A percentile compares a stretch with the other conserved stretches of the same genome.
These are phyloP conservation scores for Withania somnifera DNA, from an alignment of 305 asterid species.

Conservation along the genomic window DNA sequence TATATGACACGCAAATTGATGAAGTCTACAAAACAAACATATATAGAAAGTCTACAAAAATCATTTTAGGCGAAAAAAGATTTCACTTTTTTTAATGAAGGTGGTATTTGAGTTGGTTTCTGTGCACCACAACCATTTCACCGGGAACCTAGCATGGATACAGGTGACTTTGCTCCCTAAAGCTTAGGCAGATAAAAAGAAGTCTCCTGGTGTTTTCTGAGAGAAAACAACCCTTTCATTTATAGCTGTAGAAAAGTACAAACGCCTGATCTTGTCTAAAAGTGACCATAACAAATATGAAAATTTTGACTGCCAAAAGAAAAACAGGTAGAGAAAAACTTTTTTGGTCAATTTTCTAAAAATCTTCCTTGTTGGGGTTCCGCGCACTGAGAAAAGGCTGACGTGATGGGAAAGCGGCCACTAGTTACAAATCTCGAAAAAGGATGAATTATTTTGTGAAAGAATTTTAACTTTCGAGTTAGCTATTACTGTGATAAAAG, in stretches of 20 bases:
- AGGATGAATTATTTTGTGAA: too few relatives aligned
- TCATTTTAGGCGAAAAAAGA: not conserved
- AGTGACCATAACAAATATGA: not conserved
- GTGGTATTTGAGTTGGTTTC: not conserved
- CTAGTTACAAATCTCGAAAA: too few relatives aligned
- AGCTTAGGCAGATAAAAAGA: not conserved
- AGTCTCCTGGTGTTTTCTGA: not conserved
- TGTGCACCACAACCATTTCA: not conserved
- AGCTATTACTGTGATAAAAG: too few relatives aligned
- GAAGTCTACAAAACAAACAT: not conserved
- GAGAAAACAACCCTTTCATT: not conserved
- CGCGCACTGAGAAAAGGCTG: too few relatives aligned
- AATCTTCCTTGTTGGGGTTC: too few relatives aligned
- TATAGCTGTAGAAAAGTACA: not conserved
- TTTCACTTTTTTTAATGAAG: not conserved
- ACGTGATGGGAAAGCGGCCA: too few relatives aligned
- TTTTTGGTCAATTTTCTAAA: not conserved
- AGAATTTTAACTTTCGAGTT: too few relatives aligned
- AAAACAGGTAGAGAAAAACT: not conserved
- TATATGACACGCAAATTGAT: not conserved
- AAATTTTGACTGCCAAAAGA: not conserved
- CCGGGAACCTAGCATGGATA: not conserved
- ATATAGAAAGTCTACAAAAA: not conserved
- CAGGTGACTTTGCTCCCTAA: not conserved
- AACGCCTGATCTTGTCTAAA: not conserved